Evolutionary conservation across 1,139 yeast genomes (phyloP).

Genomic region (Scheffersomyces parashehatae): DNA sequence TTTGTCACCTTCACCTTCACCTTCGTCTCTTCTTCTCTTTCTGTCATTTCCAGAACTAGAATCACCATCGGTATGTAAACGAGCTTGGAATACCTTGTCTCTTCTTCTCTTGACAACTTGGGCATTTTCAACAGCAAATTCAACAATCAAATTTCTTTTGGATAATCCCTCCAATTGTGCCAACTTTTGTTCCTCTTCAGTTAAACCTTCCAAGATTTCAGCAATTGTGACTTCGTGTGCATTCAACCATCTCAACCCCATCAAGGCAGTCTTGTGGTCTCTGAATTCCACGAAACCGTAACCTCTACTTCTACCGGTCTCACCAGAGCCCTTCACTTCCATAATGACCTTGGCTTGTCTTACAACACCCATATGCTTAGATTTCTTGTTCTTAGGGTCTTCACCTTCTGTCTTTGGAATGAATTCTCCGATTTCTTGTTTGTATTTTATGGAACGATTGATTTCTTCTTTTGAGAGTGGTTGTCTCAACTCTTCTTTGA

Average conservation of each 20-base stretch:
- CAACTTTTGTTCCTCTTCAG: conserved; percentile 64
- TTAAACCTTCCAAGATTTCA: conserved; percentile 71
- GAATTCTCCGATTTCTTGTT: conserved; percentile 40
- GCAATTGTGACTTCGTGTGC: conserved; percentile 79
- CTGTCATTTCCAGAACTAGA: conserved; percentile 13
- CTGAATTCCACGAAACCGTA: conserved; percentile 90
- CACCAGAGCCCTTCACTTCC: conserved; percentile 89
- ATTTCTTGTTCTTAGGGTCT: conserved; percentile 53
- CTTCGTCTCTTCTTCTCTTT: conserved; percentile 21
- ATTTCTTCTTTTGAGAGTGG: conserved; percentile 89
- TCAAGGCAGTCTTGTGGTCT: conserved; percentile 89
- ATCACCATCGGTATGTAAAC: conserved; percentile 26
- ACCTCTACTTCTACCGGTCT: conserved; percentile 90
- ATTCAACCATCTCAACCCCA: conserved; percentile 97
- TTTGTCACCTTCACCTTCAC: conserved; percentile 17
- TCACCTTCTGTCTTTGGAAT: conserved; percentile 35
- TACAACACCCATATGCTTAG: conserved; percentile 84
- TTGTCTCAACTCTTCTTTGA: conserved; percentile 70
- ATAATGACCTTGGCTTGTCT: conserved; percentile 89
- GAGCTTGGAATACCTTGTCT: conserved; percentile 59
- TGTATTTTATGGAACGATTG: conserved; percentile 71
- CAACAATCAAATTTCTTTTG: conserved; percentile 83
- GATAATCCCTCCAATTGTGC: conserved; percentile 54
- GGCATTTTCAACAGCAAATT: conserved; percentile 94
- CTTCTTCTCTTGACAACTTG: conserved; percentile 88